phyloP scores from a whole-genome alignment of 1,139 yeast species.

The Yamadazyma jaroonii region DNA sequence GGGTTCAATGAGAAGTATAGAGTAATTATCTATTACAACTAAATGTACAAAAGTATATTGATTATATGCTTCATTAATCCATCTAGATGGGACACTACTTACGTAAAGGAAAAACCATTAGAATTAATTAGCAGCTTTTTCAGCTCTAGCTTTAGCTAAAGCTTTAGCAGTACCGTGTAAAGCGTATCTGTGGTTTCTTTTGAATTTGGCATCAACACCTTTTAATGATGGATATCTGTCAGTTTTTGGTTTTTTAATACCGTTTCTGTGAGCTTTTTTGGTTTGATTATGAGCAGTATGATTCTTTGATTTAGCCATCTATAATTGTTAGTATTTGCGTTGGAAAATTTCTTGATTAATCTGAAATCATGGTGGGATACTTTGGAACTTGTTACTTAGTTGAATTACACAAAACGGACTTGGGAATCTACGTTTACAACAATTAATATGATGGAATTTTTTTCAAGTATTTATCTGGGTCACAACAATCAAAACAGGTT shows the following conservation, averaged over 20 bases:
- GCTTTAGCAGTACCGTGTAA: slow-evolving; percentile 96
- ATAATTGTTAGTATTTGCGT: slow-evolving; percentile 12
- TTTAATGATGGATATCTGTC: slow-evolving; percentile 97
- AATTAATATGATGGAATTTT: too few relatives aligned
- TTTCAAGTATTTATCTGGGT: too few relatives aligned
- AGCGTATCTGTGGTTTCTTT: slow-evolving; percentile 99
- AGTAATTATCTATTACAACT: neutral
- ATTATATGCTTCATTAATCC: slow-evolving; percentile 6
- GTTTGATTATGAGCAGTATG: slow-evolving; percentile 99
- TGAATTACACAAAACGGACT: too few relatives aligned
- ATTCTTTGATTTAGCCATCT: slow-evolving; percentile 97
- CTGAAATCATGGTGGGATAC: too few relatives aligned
- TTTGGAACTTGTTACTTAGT: too few relatives aligned
- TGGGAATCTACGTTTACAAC: too few relatives aligned
- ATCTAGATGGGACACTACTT: slow-evolving; percentile 12
- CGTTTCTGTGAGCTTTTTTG: slow-evolving; percentile 99
- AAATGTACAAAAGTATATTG: slow-evolving; percentile 7
- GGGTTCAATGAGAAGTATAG: too few relatives aligned
- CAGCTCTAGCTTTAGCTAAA: slow-evolving; percentile 75
- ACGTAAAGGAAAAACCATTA: slow-evolving; percentile 13
- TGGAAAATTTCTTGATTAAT: too few relatives aligned
- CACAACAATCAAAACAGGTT: too few relatives aligned
- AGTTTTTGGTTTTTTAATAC: slow-evolving; percentile 99
- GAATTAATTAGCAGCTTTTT: slow-evolving; percentile 20
- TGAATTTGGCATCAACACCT: slow-evolving; percentile 99